These are phyloP conservation scores for Botryosphaeria dothidea DNA, from an alignment of 2,329 filamentous ascomycete species.

Conservation along the genomic window DNA sequence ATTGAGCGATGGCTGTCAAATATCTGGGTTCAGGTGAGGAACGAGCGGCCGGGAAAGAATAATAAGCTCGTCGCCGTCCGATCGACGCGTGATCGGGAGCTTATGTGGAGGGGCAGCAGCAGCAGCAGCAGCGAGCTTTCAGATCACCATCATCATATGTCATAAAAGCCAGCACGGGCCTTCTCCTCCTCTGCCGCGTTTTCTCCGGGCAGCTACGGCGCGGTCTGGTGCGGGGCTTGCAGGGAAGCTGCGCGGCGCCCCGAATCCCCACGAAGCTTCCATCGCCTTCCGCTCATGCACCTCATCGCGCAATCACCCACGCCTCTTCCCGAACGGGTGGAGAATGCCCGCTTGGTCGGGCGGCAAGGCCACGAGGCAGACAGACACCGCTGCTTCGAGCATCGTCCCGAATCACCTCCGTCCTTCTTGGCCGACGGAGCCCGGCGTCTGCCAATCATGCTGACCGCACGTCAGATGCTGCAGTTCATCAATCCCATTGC, in stretches of 20 bases:
- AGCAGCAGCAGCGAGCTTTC: neutral
- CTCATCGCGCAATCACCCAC: neutral
- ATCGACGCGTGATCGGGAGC: neutral
- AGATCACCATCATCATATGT: conserved; percentile 13
- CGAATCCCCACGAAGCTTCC: conserved; percentile 5
- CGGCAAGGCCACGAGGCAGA: neutral
- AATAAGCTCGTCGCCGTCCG: neutral
- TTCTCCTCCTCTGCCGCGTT: neutral
- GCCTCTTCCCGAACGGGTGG: neutral
- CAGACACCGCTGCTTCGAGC: neutral
- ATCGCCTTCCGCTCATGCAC: conserved; percentile 11
- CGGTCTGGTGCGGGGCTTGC: neutral
- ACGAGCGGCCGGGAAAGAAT: neutral
- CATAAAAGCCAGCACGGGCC: conserved; percentile 2
- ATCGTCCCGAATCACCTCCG: neutral
- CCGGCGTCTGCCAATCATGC: neutral
- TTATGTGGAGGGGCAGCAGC: neutral
- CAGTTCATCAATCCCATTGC: neutral
- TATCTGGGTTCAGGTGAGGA: neutral
- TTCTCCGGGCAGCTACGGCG: neutral
- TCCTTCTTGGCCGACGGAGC: neutral
- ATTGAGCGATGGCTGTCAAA: neutral
- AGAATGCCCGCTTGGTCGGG: neutral
- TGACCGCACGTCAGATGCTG: neutral
- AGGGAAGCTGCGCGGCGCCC: neutral